A percentile compares a stretch with the other conserved stretches of the same genome.
Conservation (phyloP, 2,329 filamentous ascomycete genomes). For the Aspergillus felis region DNA sequence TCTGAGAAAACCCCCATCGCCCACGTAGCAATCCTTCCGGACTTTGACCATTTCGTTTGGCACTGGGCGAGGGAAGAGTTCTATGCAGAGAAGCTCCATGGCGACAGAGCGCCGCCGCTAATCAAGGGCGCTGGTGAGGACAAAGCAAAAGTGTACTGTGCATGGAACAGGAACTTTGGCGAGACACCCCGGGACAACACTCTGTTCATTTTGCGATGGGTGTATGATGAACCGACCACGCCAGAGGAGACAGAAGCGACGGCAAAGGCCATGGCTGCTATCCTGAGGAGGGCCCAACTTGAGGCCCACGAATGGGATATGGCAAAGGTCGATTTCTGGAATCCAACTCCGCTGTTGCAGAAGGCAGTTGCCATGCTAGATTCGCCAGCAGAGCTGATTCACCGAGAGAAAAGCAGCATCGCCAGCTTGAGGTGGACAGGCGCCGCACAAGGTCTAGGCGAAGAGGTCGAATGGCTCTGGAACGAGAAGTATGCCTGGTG, state of each 20-base stretch:
- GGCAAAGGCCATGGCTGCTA: conserved; percentile 54
- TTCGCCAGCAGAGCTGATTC: conserved; percentile 36
- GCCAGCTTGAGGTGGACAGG: conserved; percentile 46
- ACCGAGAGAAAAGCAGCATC: conserved; percentile 46
- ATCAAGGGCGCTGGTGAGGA: conserved; percentile 68
- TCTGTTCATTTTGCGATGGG: conserved; percentile 41
- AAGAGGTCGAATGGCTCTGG: conserved; percentile 44
- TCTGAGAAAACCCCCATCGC: conserved; percentile 38
- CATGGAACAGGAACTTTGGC: conserved; percentile 41
- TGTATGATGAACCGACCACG: conserved; percentile 38
- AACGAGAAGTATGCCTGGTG: conserved; percentile 51
- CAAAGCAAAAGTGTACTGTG: conserved; percentile 34
- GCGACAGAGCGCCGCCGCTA: conserved; percentile 45
- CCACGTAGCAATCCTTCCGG: conserved; percentile 65
- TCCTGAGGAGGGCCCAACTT: conserved; percentile 63
- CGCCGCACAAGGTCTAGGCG: conserved; percentile 30
- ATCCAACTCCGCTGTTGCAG: conserved; percentile 59
- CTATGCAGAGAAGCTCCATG: conserved; percentile 62
- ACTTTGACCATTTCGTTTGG: conserved; percentile 67
- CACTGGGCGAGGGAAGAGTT: conserved; percentile 79
- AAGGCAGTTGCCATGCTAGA: conserved; percentile 40
- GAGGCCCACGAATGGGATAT: conserved; percentile 71
- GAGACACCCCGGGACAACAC: conserved; percentile 33
- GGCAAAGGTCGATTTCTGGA: conserved; percentile 75
- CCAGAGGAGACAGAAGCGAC: conserved; percentile 45